Conservation (phyloP, 768 basidiomycete genomes). For the Xerocomus brunneocitrinus region DNA sequence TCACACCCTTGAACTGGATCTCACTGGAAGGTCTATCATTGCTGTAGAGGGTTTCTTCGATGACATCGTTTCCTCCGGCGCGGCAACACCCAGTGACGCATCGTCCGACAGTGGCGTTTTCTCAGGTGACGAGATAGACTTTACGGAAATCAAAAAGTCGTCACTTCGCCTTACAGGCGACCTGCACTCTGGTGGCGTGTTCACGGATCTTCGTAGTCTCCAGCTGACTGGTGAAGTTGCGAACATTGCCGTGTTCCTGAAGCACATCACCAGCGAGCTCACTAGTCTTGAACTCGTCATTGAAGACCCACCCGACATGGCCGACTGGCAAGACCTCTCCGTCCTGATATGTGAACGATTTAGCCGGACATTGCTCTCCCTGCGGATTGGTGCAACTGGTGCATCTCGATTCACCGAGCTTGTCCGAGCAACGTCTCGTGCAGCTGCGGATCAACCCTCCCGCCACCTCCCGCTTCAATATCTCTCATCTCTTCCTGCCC, state of each 20-base stretch:
- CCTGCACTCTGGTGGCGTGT: slow-evolving; percentile 50
- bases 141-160: slow-evolving; percentile 69
- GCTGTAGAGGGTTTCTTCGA: slow-evolving; percentile 82
- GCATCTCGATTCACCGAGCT: slow-evolving; percentile 79
- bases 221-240: slow-evolving; percentile 67
- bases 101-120: slow-evolving; percentile 76
- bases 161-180: slow-evolving; percentile 61
- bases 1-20: slow-evolving; percentile 63
- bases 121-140: slow-evolving; percentile 74
- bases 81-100: slow-evolving; percentile 63
- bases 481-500: slow-evolving; percentile 47
- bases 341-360: slow-evolving; percentile 60
- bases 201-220: slow-evolving; percentile 53
- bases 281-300: slow-evolving; percentile 69
- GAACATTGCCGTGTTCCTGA: slow-evolving; percentile 68
- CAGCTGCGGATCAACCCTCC: slow-evolving; percentile 49
- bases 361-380: slow-evolving; percentile 50
- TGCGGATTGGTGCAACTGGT: slow-evolving; percentile 61
- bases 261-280: slow-evolving; percentile 61
- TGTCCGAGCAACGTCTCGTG: slow-evolving; percentile 67
- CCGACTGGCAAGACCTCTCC: slow-evolving; percentile 73
- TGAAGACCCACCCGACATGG: slow-evolving; percentile 71
- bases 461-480: slow-evolving; percentile 59
- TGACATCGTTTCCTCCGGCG: slow-evolving; percentile 63
- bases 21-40: slow-evolving; percentile 60